Evolutionary conservation across 2,329 filamentous ascomycete genomes (phyloP), one percentile per base, ranked within the genome.

Genomic region (Proliferodiscus dingleyae): DNA sequence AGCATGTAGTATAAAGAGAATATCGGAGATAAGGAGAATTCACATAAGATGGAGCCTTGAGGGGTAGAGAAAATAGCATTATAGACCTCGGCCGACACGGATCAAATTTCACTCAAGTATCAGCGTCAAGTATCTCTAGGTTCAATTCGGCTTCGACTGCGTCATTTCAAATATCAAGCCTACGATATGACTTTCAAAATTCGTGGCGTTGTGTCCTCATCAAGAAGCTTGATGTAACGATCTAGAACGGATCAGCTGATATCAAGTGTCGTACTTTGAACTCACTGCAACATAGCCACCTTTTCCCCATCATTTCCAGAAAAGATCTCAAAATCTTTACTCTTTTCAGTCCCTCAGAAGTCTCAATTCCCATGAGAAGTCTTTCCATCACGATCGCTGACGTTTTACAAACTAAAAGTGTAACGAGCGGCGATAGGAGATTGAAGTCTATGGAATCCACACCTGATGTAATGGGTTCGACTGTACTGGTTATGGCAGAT

Each of bases 181-280:
- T n/a, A n/a, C n/a, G n/a, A n/a, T 45, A 56, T 38, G 21, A 44
- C 41, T 34, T 50, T 56, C 29, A 56, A 34, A 28, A 53, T 46
- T 16, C 51, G 34, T 21, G 54, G 54, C n/a, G 54, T 53, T n/a
- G 54, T 56, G 48, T 56, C 49, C 13, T 56, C 52, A 29, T 56
- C 41, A n/a, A 56, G 49, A 42, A 56, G 43, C 22, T 48, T 48
- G 15, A 54, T 46, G 26, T 52, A 56, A 10, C 54, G 49, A 13
- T 47, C 54, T 56, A 46, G 2, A 47, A 13, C 42, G 29, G 30
- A 41, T 47, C 38, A 41, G 39, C 50, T 23, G n/a, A n/a, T n/a
- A n/a, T n/a, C n/a, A n/a, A n/a, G n/a, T n/a, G n/a, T n/a, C n/a
- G n/a, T n/a, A n/a, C n/a, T n/a, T n/a, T n/a, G 37, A 34, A 52